Evolutionary conservation across 169 alveolate genomes (phyloP), one percentile per base, ranked within the genome.

Genomic region (Babesia gibsoni): DNA sequence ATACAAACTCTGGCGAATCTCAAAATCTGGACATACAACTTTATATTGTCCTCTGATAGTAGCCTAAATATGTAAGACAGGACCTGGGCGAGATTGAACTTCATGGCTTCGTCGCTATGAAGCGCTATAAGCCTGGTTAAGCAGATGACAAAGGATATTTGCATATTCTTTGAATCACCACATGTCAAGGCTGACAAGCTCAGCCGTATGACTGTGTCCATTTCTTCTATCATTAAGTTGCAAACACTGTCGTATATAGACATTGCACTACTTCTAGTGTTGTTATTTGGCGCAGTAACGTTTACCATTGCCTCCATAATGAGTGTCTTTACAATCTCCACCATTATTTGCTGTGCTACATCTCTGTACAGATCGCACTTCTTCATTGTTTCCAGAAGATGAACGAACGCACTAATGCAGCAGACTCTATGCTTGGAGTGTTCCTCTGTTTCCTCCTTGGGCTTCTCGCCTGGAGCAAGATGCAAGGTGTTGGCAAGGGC

Each of bases 1-100:
- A 67, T 36, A 37, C 74, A 54, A 3, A 77, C 80, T 32, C 86
- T 46, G 22, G 72, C 67, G 50, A 77, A 77, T 41, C 67, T 77
- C 74, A 77, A 43, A 27, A 77, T 36, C 22, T 66, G 80, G 2
- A 77, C 50, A 29, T 77, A 77, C 9, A 77, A 43, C 52, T 58
- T 65, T 39, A 41, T 20, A 52, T 52, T 67, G 33, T 27, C 73
- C 46, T 56, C 52, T 12, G 53, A 1, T 22, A 77, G 32, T 42
- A 72, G 12, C 2, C 65, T 46, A 52, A 63, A 61, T 41, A 67
- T 33, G 49, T 30, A 77, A 22, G 36, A 20, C 65, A 77, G 48
- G 46, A 77, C 80, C 50, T 58, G 67, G 10, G 66, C n/a, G 33
- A 68, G 29, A 20, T 77, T 73, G 50, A 33, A 58, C 54, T 59